Evolutionary conservation across 768 basidiomycete species (phyloP), one percentile per base, ranked within the genome.

Genomic region (Suillus brevipes): DNA sequence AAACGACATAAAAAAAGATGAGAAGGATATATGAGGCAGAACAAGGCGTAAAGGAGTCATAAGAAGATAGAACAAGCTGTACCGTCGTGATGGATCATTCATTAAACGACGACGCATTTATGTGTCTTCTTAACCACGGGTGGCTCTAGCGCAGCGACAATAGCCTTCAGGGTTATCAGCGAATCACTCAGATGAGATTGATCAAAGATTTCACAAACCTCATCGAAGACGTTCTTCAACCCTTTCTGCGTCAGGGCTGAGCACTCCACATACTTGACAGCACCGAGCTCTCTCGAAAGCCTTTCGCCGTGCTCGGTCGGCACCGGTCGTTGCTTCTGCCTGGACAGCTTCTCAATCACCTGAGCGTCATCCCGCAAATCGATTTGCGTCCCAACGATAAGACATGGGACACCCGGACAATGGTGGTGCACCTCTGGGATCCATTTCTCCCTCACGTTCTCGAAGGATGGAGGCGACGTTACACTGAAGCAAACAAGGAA

Each of bases 381-480:
- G 75, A 97, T 85, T 82, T 99, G 97, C 57, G 97, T 99, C 69
- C 97, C 97, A 64, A 99, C 97, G 74, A 99, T 98, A 73, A 99
- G 88, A 86, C 97, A 98, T 70, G 97, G 96, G 64, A 98, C 97
- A 59, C 97, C 97, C 18, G 97, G 97, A 84, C 97, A 99, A 75
- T 99, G 97, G 77, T 99, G 97, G 77, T 96, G 96, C 62, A 99
- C 97, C 82, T 99, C 97, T 6, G 97, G 97, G 86, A 99, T 97
- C 97, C 97, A 99, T 78, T 99, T 99, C 82, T 99, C 97, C 87
- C 97, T 99, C 74, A 99, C 97, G 90, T 99, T 99, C 80, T 99
- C 97, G 75, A 98, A 99, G 57, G 95, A 97, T 36, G 97, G 97
- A 4, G 97, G 97, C 12, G 93, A 95, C 49, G 97, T 98, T 71